Evolutionary conservation across 306 rosid genomes (phyloP).

Genomic region (Abrus precatorius): DNA sequence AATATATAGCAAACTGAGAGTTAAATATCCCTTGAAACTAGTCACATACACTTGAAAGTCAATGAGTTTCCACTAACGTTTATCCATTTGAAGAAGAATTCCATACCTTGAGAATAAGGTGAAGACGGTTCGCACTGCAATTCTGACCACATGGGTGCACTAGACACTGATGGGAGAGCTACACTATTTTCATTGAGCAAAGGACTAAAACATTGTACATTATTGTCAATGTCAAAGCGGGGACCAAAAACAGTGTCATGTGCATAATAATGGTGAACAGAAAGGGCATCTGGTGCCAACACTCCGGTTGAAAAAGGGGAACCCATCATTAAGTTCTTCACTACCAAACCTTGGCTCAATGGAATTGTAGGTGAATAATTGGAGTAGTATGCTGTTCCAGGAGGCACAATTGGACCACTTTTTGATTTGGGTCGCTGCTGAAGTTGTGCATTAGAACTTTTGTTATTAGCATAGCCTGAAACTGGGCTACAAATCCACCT

Average conservation of each 20-base stretch:
- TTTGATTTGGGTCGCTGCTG: slow-evolving; percentile 76
- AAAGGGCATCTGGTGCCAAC: slow-evolving; percentile 69
- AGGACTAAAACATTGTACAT: slow-evolving; percentile 44
- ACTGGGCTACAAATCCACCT: slow-evolving; percentile 96
- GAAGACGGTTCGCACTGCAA: slow-evolving; percentile 56
- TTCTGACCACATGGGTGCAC: slow-evolving; percentile 66
- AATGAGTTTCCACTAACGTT: slow-evolving; percentile 8
- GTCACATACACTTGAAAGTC: background rate
- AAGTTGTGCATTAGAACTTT: slow-evolving; percentile 53
- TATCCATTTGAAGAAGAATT: slow-evolving; percentile 5
- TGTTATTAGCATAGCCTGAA: slow-evolving; percentile 49
- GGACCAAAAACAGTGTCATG: slow-evolving; percentile 63
- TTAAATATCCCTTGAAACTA: background rate
- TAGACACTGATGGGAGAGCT: slow-evolving; percentile 31
- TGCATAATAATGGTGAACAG: slow-evolving; percentile 54
- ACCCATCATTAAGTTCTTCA: slow-evolving; percentile 55
- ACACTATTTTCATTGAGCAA: slow-evolving; percentile 27
- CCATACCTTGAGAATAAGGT: slow-evolving; percentile 62
- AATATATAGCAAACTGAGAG: background rate
- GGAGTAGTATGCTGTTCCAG: slow-evolving; percentile 56
- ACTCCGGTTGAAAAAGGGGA: slow-evolving; percentile 85
- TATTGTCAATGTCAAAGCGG: slow-evolving; percentile 53
- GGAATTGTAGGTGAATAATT: slow-evolving; percentile 62
- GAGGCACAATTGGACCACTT: slow-evolving; percentile 88
- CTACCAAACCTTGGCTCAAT: slow-evolving; percentile 54